Conservation (phyloP, 164 flowering plant species). For the Vitis amurensis region DNA sequence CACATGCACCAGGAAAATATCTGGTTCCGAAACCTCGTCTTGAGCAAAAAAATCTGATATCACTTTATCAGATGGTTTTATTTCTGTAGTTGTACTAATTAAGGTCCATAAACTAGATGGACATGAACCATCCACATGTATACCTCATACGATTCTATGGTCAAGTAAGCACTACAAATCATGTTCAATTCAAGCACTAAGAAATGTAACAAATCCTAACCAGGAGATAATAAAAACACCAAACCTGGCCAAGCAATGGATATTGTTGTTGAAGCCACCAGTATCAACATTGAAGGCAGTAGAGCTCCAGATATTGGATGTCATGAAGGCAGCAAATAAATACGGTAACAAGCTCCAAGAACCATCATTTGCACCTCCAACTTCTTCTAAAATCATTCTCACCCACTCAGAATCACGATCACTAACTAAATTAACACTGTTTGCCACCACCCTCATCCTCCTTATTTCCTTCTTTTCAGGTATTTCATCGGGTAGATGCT, state of each 20-base stretch:
- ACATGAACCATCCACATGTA: neutral
- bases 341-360: constrained; percentile 91
- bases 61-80: neutral
- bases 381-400: constrained; percentile 73
- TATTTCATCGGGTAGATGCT: constrained; percentile 75
- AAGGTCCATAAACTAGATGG: neutral
- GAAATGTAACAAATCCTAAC: too few relatives aligned
- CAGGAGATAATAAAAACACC: neutral
- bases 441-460: constrained; percentile 78
- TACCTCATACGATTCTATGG: neutral
- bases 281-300: constrained; percentile 84
- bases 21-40: neutral
- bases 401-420: constrained; percentile 94
- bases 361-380: constrained; percentile 84
- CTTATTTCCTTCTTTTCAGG: constrained; percentile 82
- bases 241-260: constrained; percentile 90
- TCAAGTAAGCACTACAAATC: neutral
- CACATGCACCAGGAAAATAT: neutral
- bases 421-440: constrained; percentile 46
- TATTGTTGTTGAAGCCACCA: constrained; percentile 91
- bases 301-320: constrained; percentile 79
- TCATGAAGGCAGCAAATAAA: constrained; percentile 80
- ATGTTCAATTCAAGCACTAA: neutral
- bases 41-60: neutral
- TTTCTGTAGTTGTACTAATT: neutral